These are phyloP conservation scores for Cytospora piceicola DNA, from an alignment of 2,329 filamentous ascomycete species.

Conservation along the genomic window DNA sequence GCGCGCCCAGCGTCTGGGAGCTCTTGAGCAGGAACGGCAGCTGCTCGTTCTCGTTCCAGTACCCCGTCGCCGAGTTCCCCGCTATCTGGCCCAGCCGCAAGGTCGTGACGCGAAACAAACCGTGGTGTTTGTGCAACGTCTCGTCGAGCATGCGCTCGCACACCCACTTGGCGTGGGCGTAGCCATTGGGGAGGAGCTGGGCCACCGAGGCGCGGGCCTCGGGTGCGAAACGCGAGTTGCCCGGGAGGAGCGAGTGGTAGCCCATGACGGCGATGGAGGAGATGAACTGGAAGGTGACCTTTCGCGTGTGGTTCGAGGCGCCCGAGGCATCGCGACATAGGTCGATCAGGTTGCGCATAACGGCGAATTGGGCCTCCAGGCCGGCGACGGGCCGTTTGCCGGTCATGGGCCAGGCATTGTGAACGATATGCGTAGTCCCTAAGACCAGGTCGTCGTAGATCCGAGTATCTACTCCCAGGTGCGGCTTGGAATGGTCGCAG, in stretches of 20 bases:
- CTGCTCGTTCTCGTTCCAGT: constrained; percentile 60
- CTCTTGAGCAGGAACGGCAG: constrained; percentile 54
- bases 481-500: constrained; percentile 37
- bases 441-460: constrained; percentile 45
- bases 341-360: constrained; percentile 51
- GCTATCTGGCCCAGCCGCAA: constrained; percentile 58
- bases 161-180: constrained; percentile 55
- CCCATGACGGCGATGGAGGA: constrained; percentile 48
- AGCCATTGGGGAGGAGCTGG: constrained; percentile 50
- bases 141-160: constrained; percentile 55
- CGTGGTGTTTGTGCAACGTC: constrained; percentile 48
- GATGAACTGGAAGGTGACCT: constrained; percentile 45
- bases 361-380: constrained; percentile 47
- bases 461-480: constrained; percentile 51
- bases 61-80: constrained; percentile 52
- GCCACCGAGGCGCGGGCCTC: constrained; percentile 47
- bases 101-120: constrained; percentile 46
- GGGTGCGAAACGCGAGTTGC: constrained; percentile 42
- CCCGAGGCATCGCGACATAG: constrained; percentile 40
- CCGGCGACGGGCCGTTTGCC: constrained; percentile 42
- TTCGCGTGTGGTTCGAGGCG: background rate
- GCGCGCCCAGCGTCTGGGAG: constrained; percentile 46
- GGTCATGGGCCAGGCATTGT: constrained; percentile 58
- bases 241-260: constrained; percentile 24
- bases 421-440: constrained; percentile 57